Base-by-base conservation (phyloP, 2,329 filamentous ascomycete genomes). In the Zymoseptoria pseudotritici region DNA sequence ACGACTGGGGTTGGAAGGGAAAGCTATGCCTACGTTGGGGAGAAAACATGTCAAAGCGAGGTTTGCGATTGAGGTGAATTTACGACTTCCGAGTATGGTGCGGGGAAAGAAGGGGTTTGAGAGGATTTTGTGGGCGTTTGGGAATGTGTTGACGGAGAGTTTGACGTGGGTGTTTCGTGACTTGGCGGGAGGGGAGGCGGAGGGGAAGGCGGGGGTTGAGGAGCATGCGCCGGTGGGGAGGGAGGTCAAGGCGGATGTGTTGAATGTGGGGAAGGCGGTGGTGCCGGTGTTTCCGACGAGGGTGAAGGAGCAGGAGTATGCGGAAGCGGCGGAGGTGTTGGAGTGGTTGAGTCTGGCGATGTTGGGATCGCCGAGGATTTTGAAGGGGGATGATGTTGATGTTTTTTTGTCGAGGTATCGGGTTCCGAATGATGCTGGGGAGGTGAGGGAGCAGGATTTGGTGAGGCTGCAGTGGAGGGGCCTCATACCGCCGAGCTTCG, bases 101-200 rank as follows among this genome's bases (percentile, higher is more conserved):
- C 87, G 86, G 57, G 91, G 91, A 3, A 94, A 91, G 72, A 91
- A 88, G 64, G 88, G 86, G 0, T 96, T 95, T 69, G 87, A 92
- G 63, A 81, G 90, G 53, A 77, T 96, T 13, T 73, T 87, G 6
- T 89, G 89, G 79, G 90, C 91, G 13, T 91, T 86, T 72, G 86
- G 87, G 67, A 90, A 91, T 63, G 90, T 90, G 21, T 78, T 97
- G 21, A 83, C 82, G 54, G 75, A 80, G 52, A 84, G 86, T 1
- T 69, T 87, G 21, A 83, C 83, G 1, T 97, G 93, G 91, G 76
- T 97, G 0, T 92, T 94, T 67, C 87, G 82, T 69, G 87, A 91
- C 67, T 72, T 86, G 55, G 29, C 68, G 36, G 36, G 36, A 13
- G 9, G 9, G 36, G 36, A 42, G 36, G 17, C 1, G 26, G 26